These are phyloP conservation scores for Fraxinus platypoda DNA, from an alignment of 305 asterid genomes.

Conservation along the genomic window DNA sequence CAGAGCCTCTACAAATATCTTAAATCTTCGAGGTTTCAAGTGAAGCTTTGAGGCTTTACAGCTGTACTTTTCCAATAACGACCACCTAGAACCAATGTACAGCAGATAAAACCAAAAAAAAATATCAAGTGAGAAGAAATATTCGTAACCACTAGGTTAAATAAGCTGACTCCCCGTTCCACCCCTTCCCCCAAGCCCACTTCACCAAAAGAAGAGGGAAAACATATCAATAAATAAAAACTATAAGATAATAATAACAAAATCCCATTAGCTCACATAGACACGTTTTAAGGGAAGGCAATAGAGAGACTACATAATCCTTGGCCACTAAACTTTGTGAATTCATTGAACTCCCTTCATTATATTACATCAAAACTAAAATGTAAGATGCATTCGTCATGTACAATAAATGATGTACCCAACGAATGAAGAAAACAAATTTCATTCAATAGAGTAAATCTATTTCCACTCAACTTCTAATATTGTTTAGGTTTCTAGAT, in stretches of 20 bases:
- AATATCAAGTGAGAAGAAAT: background rate
- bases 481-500: background rate
- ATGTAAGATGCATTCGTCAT: background rate
- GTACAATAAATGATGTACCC: background rate
- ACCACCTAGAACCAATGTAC: constrained; percentile 70
- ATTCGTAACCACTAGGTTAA: constrained; percentile 10
- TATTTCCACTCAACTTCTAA: background rate
- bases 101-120: constrained; percentile 10
- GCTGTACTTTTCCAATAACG: constrained; percentile 92
- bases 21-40: constrained; percentile 95
- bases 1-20: constrained; percentile 88
- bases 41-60: constrained; percentile 99
- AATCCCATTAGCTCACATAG: background rate
- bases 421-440: background rate
- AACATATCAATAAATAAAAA: background rate
- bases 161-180: background rate
- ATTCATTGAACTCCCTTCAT: background rate
- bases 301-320: background rate
- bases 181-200: background rate
- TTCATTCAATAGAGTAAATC: background rate
- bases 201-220: background rate
- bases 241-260: background rate
- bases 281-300: background rate
- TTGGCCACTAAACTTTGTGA: background rate
- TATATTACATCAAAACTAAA: background rate